Percentiles rank a stretch among this genome's conserved stretches.
These are phyloP conservation scores for Puccinia horiana DNA, from an alignment of 1,284 basidiomycete species.

Conservation along the genomic window DNA sequence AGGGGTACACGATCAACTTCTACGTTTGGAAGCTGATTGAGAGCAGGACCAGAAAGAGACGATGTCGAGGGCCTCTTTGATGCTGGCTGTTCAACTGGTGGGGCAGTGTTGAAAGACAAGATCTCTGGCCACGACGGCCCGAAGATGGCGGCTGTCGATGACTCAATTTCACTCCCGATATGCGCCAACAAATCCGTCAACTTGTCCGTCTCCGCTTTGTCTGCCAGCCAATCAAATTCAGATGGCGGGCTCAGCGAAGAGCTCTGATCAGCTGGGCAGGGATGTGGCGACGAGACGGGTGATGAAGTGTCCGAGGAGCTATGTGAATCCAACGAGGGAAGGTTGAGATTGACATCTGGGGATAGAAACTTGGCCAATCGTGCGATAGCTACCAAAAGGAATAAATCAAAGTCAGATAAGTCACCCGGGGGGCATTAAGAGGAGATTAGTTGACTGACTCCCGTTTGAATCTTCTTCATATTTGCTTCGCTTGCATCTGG, in stretches of 20 bases:
- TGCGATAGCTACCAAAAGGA: conserved; percentile 21
- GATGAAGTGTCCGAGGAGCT: conserved; percentile 44
- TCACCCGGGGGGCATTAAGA: neutral
- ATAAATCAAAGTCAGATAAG: neutral
- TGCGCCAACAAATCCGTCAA: conserved; percentile 38
- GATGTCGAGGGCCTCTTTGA: neutral
- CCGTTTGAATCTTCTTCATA: conserved; percentile 26
- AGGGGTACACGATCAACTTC: neutral
- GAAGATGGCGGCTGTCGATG: conserved; percentile 24
- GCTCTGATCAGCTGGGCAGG: conserved; percentile 5
- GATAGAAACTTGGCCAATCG: conserved; percentile 33
- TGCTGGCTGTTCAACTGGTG: conserved; percentile 1
- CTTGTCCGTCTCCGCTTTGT: conserved; percentile 44
- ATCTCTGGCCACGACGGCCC: conserved; percentile 25
- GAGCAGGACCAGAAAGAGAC: conserved; percentile 3
- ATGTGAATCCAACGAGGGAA: conserved; percentile 37
- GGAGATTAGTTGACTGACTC: conserved; percentile 13
- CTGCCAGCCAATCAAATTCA: conserved; percentile 46
- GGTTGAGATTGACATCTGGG: conserved; percentile 28
- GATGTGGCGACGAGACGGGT: conserved; percentile 39
- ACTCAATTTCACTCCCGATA: conserved; percentile 43
- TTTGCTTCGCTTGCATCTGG: conserved; percentile 40
- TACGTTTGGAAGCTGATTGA: neutral
- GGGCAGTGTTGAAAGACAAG: neutral
- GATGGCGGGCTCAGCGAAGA: conserved; percentile 19